Evolutionary conservation across 441 rosid genomes (phyloP), one percentile per base, ranked within the genome.

Genomic region (Erodium moschatum): DNA sequence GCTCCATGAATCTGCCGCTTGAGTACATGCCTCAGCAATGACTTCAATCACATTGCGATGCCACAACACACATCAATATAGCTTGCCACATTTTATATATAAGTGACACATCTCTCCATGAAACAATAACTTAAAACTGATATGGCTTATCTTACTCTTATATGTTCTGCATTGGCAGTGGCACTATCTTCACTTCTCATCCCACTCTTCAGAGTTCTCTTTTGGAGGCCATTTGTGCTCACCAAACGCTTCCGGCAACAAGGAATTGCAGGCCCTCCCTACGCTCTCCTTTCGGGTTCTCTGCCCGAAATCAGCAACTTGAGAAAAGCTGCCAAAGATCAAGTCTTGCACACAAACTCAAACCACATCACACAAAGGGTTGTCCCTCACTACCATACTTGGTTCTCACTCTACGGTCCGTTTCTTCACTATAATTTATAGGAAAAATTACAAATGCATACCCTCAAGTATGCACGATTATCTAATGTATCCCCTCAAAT

Each of bases 201-300:
- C 21, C 33, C 72, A 6, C 72, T 56, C 16, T 35, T 69, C 0
- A 38, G 40, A 69, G 16, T 65, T 50, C 58, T 72, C 4, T 9
- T 77, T 1, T 73, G 82, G 82, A 73, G 86, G 69, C 82, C 84
- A 5, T 70, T 75, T 54, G 67, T 27, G 18, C 18, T 80, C 69
- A 78, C 81, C 0, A 69, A 62, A 46, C 3, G 19, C 18, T 80
- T 83, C 12, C 8, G 48, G 63, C 68, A 73, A 15, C 84, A 78
- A 69, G 84, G 86, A 62, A 33, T 80, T 5, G 16, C 9, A 13
- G 86, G 82, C 0, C 86, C 84, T 24, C 38, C 69, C 1, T 77
- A 77, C 64, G 6, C 27, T 0, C 19, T 76, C 35, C 50, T 74
- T 11, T 56, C 33, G 1, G 86, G 83, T 1, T 81, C 78, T 67